These are phyloP conservation scores for Hyaloraphidium curvatum DNA, from an alignment of 192 early-diverging fungal genomes.

Conservation along the genomic window DNA sequence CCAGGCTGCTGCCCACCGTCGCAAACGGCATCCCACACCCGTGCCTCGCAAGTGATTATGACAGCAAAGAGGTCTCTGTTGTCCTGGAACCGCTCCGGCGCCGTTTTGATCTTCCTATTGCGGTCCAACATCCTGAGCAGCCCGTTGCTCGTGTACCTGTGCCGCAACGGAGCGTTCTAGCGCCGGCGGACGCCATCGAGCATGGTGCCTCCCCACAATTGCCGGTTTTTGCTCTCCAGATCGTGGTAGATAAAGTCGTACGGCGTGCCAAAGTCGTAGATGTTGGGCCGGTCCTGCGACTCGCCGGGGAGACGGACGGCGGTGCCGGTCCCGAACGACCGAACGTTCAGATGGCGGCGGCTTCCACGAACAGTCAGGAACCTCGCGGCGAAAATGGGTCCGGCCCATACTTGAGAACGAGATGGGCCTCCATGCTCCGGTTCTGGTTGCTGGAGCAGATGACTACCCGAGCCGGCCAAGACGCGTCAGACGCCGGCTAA, in stretches of 20 bases:
- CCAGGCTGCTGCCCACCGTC: slow-evolving; percentile 38
- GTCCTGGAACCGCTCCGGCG: slow-evolving; percentile 78
- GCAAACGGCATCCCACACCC: slow-evolving; percentile 79
- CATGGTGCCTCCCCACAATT: slow-evolving; percentile 40
- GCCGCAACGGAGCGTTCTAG: neutral
- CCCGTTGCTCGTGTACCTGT: slow-evolving; percentile 70
- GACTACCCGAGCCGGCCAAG: too few relatives aligned
- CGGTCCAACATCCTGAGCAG: slow-evolving; percentile 79
- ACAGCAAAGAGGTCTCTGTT: slow-evolving; percentile 57
- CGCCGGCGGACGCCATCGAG: too few relatives aligned
- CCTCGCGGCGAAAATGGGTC: neutral
- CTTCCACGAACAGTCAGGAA: slow-evolving; percentile 8
- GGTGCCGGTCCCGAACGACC: slow-evolving; percentile 79
- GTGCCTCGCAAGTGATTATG: slow-evolving; percentile 90
- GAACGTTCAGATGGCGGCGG: slow-evolving; percentile 53
- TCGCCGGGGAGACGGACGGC: slow-evolving; percentile 80
- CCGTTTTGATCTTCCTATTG: slow-evolving; percentile 77
- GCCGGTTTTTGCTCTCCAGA: slow-evolving; percentile 41
- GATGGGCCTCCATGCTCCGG: slow-evolving; percentile 89
- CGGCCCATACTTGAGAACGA: slow-evolving; percentile 38
- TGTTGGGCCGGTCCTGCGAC: slow-evolving; percentile 65
- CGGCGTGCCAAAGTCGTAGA: slow-evolving; percentile 80
- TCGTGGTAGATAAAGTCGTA: slow-evolving; percentile 81
- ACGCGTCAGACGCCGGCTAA: too few relatives aligned
- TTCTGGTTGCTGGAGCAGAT: slow-evolving; percentile 97